Conservation (phyloP, 805 yeast species). For the Candida silvicultrix region DNA sequence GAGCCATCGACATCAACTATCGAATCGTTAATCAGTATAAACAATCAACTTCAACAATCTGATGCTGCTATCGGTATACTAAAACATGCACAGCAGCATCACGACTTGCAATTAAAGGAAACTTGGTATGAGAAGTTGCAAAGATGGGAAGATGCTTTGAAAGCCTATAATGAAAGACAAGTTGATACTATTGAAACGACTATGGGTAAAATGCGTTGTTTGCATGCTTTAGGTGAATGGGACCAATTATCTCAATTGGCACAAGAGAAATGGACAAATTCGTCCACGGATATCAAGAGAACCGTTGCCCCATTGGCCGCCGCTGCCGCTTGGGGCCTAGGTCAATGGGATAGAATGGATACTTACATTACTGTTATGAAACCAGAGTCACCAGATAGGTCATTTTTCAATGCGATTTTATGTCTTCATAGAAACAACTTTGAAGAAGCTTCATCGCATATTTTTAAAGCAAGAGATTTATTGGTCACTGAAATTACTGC, state of each 20-base stretch:
- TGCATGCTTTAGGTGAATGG: slow-evolving; percentile 99
- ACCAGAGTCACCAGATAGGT: slow-evolving; percentile 86
- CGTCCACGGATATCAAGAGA: slow-evolving; percentile 68
- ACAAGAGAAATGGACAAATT: slow-evolving; percentile 72
- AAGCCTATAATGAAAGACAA: slow-evolving; percentile 81
- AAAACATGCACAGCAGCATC: slow-evolving; percentile 89
- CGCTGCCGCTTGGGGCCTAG: slow-evolving; percentile 98
- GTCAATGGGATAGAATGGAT: slow-evolving; percentile 96
- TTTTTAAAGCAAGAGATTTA: slow-evolving; percentile 78
- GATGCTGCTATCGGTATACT: slow-evolving; percentile 98
- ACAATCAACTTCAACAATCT: slow-evolving; percentile 90
- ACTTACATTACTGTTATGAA: slow-evolving; percentile 87
- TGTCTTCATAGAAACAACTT: slow-evolving; percentile 83
- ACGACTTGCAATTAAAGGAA: slow-evolving; percentile 86
- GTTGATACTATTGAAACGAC: slow-evolving; percentile 75
- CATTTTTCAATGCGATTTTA: slow-evolving; percentile 89
- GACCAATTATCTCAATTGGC: slow-evolving; percentile 84
- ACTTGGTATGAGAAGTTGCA: slow-evolving; percentile 97
- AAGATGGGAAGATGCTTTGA: slow-evolving; percentile 96
- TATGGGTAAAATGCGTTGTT: slow-evolving; percentile 96
- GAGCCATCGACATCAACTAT: slow-evolving; percentile 90
- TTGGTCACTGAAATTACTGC: slow-evolving; percentile 93
- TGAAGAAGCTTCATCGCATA: slow-evolving; percentile 72
- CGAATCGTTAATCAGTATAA: slow-evolving; percentile 86
- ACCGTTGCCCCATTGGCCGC: slow-evolving; percentile 96